Evolutionary conservation across 257 asterid genomes (phyloP).

Genomic region (Verbascum thapsus): DNA sequence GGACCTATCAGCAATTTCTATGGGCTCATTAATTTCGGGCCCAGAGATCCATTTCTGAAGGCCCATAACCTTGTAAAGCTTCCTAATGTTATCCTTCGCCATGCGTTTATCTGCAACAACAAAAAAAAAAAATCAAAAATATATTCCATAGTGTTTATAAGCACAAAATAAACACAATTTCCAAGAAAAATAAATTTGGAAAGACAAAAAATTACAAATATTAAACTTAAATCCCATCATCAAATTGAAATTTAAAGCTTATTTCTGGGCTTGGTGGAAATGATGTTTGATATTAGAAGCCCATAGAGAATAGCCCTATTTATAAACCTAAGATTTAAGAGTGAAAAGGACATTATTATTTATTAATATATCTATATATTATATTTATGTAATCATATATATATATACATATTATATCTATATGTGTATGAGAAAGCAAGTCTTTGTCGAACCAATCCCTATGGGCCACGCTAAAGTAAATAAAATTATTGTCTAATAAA

Average conservation of each 20-base stretch:
- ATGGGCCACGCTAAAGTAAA: conserved; percentile 4
- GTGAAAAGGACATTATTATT: too few relatives aligned
- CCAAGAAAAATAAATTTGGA: too few relatives aligned
- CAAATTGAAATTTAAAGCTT: neutral
- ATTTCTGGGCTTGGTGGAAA: neutral
- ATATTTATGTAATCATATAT: too few relatives aligned
- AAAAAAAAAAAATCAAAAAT: neutral
- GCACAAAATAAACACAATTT: neutral
- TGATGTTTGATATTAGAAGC: neutral
- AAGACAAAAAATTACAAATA: neutral
- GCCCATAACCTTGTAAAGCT: conserved; percentile 46
- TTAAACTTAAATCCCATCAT: conserved; percentile 13
- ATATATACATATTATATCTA: too few relatives aligned
- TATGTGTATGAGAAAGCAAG: neutral
- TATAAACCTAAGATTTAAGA: neutral
- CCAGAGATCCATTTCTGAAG: conserved; percentile 42
- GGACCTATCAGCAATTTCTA: conserved; percentile 23
- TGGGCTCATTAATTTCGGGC: conserved; percentile 23
- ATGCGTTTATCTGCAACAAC: conserved; percentile 42
- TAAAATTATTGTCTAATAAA: neutral
- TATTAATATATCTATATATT: too few relatives aligned
- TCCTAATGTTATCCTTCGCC: conserved; percentile 52
- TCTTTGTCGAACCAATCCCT: conserved; percentile 11
- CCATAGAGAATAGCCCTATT: neutral
- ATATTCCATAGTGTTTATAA: neutral